A percentile compares a stretch with the other conserved stretches of the same genome.
Evolutionary conservation across 1,139 yeast species (phyloP).

Genomic region (Suhomyces bokatorum): DNA sequence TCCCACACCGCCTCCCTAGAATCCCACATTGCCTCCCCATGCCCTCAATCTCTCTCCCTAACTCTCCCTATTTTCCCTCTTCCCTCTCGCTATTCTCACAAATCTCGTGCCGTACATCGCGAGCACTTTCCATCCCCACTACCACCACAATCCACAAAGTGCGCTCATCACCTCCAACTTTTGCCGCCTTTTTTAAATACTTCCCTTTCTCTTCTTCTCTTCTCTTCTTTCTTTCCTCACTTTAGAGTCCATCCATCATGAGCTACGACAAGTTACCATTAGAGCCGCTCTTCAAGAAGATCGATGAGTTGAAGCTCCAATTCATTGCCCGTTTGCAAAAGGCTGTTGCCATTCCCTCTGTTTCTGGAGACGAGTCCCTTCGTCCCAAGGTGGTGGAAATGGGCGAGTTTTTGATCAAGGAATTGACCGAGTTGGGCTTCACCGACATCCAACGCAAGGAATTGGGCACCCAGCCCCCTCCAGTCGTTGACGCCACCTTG

Average conservation of each 20-base stretch:
- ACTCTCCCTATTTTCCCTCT: too few species aligned
- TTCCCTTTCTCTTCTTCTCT: neutral
- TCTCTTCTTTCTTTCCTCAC: neutral
- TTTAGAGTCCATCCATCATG: slow-evolving; percentile 16
- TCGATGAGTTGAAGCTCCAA: slow-evolving; percentile 68
- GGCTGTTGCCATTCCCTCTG: slow-evolving; percentile 93
- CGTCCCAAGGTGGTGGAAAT: slow-evolving; percentile 85
- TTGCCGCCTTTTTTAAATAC: neutral
- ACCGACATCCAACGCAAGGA: slow-evolving; percentile 78
- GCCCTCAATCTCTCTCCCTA: too few species aligned
- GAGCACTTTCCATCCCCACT: neutral
- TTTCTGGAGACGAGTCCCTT: slow-evolving; percentile 83
- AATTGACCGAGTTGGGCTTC: slow-evolving; percentile 73
- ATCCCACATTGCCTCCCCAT: too few species aligned
- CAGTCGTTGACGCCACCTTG: slow-evolving; percentile 61
- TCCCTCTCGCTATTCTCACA: too few species aligned
- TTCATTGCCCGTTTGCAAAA: slow-evolving; percentile 68
- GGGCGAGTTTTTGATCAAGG: slow-evolving; percentile 76
- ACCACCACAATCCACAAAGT: neutral
- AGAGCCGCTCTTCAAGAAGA: slow-evolving; percentile 54
- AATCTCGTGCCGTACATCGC: neutral
- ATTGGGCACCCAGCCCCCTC: slow-evolving; percentile 88
- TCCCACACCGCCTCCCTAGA: too few species aligned
- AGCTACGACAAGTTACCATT: slow-evolving; percentile 44
- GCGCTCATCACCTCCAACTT: neutral